Evolutionary conservation across 495 filamentous ascomycete genomes (phyloP).

Genomic region (Neurospora pannonica): DNA sequence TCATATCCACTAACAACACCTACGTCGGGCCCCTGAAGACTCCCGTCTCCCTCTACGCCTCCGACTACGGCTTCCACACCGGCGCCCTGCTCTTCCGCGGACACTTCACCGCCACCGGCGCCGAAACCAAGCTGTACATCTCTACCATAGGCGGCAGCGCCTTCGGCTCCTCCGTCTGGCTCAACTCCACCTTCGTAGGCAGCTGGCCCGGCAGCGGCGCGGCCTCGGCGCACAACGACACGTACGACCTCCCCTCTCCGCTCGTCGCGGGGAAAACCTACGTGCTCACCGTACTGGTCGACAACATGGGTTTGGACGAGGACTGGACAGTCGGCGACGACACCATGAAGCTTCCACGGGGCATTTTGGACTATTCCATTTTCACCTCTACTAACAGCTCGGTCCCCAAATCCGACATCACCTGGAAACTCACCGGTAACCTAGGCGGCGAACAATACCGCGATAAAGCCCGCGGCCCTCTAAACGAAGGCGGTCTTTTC

Average conservation of each 20-base stretch:
- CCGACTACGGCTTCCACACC: conserved; percentile 67
- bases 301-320: conserved; percentile 64
- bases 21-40: conserved; percentile 43
- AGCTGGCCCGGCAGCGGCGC: conserved; percentile 47
- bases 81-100: conserved; percentile 63
- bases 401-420: conserved; percentile 3
- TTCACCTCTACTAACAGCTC: conserved; percentile 40
- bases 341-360: conserved; percentile 59
- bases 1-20: conserved; percentile 47
- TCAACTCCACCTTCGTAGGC: conserved; percentile 45
- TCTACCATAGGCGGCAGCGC: conserved; percentile 54
- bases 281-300: conserved; percentile 60
- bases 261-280: conserved; percentile 46
- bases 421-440: conserved; percentile 74
- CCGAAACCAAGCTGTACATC: conserved; percentile 47
- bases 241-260: conserved; percentile 43
- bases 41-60: conserved; percentile 53
- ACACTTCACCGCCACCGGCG: conserved; percentile 57
- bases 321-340: conserved; percentile 51
- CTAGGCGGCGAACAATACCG: conserved; percentile 61
- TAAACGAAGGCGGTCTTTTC: conserved; percentile 69
- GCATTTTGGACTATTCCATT: conserved; percentile 50
- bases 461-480: conserved; percentile 56
- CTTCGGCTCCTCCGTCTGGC: conserved; percentile 48
- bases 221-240: conserved; percentile 37